Conservation (phyloP, 768 basidiomycete species). For the Trametes cinnabarina region DNA sequence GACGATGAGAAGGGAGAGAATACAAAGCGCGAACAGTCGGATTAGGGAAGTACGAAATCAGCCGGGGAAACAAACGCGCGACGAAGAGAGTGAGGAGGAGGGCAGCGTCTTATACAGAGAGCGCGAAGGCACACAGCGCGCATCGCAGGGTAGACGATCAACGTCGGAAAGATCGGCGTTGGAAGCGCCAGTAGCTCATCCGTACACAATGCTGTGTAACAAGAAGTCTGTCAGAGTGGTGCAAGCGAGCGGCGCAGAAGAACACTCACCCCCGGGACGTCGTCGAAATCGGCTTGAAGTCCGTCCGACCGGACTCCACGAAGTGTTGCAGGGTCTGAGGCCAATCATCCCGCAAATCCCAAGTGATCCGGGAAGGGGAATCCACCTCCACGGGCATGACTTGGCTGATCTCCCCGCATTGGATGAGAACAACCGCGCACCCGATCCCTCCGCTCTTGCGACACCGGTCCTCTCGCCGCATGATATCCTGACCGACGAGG, state of each 20-base stretch:
- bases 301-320: constrained; percentile 67
- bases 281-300: constrained; percentile 83
- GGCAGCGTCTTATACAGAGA: neutral
- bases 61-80: constrained; percentile 11
- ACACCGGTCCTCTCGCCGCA: constrained; percentile 77
- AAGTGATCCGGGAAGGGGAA: constrained; percentile 69
- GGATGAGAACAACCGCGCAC: constrained; percentile 69
- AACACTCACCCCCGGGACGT: constrained; percentile 66
- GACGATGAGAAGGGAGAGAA: neutral
- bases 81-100: constrained; percentile 9
- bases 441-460: constrained; percentile 75
- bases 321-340: constrained; percentile 64
- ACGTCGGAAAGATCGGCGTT: neutral
- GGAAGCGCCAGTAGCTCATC: constrained; percentile 17
- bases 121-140: constrained; percentile 11
- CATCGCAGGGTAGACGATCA: constrained; percentile 7
- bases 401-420: constrained; percentile 73
- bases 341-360: constrained; percentile 79
- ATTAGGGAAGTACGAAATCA: constrained; percentile 15
- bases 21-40: constrained; percentile 14
- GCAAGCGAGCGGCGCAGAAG: neutral
- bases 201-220: constrained; percentile 27
- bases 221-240: neutral
- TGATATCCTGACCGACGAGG: constrained; percentile 72
- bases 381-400: constrained; percentile 89